These are phyloP conservation scores for Vicia villosa DNA, from an alignment of 306 rosid species.

Conservation along the genomic window DNA sequence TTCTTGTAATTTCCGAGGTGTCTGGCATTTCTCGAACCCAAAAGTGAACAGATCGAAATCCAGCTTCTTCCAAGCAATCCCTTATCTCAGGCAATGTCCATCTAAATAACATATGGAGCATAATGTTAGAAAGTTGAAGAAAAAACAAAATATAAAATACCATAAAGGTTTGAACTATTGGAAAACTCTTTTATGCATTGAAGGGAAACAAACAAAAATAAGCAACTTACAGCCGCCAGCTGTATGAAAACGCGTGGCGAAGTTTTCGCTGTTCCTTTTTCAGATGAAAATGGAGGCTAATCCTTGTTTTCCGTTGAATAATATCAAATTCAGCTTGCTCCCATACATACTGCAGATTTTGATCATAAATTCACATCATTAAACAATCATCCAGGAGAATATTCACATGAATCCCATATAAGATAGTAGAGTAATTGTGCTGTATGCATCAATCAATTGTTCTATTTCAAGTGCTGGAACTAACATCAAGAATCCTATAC, in stretches of 20 bases:
- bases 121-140: constrained; percentile 33
- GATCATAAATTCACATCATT: constrained; percentile 27
- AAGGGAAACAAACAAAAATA: constrained; percentile 23
- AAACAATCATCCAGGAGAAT: constrained; percentile 13
- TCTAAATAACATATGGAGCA: constrained; percentile 55
- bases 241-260: constrained; percentile 83
- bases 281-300: constrained; percentile 83
- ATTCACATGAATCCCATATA: not conserved
- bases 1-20: constrained; percentile 50
- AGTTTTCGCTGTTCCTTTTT: constrained; percentile 73
- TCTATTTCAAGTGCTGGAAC: not conserved
- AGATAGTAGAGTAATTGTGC: constrained; percentile 1
- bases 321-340: constrained; percentile 95
- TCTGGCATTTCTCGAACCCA: constrained; percentile 88
- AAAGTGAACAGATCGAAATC: constrained; percentile 77
- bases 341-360: constrained; percentile 78
- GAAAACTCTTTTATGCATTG: constrained; percentile 1
- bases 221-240: constrained; percentile 88
- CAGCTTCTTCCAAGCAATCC: constrained; percentile 92
- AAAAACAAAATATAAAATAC: constrained; percentile 21
- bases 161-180: not conserved
- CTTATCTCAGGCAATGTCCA: constrained; percentile 95
- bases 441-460: constrained; percentile 5
- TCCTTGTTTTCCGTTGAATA: constrained; percentile 82
- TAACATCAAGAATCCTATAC: constrained; percentile 46